Percentiles rank a stretch among this genome's conserved stretches.
Evolutionary conservation across 2,329 filamentous ascomycete genomes (phyloP).

Genomic region (Massarina eburnea): DNA sequence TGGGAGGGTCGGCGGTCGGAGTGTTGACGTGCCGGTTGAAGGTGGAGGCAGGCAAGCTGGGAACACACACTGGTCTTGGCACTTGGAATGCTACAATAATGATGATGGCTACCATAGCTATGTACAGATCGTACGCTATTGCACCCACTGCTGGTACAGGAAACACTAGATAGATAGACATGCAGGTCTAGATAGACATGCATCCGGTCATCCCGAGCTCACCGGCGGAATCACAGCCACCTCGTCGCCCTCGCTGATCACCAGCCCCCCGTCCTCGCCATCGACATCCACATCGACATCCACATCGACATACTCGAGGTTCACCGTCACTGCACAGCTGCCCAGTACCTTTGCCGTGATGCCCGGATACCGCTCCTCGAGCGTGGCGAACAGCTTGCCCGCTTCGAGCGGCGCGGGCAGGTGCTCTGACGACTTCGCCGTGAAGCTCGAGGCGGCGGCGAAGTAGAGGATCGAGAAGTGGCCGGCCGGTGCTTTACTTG

Average conservation of each 20-base stretch:
- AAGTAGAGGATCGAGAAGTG: slow-evolving; percentile 84
- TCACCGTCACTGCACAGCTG: slow-evolving; percentile 76
- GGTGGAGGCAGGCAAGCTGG: too few relatives aligned
- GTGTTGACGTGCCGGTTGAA: not conserved
- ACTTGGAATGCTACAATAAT: too few relatives aligned
- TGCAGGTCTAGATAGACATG: too few relatives aligned
- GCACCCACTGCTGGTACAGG: too few relatives aligned
- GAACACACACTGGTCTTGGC: too few relatives aligned
- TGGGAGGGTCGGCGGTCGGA: slow-evolving; percentile 1
- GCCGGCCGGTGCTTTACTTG: slow-evolving; percentile 56
- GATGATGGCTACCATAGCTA: too few relatives aligned
- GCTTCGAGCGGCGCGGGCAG: slow-evolving; percentile 68
- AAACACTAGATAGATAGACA: too few relatives aligned
- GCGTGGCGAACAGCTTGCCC: slow-evolving; percentile 62
- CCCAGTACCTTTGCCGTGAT: slow-evolving; percentile 69
- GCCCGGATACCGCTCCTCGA: slow-evolving; percentile 71
- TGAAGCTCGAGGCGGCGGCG: slow-evolving; percentile 71
- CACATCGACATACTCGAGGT: slow-evolving; percentile 78
- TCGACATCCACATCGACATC: slow-evolving; percentile 56
- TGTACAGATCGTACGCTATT: too few relatives aligned
- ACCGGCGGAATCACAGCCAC: slow-evolving; percentile 87
- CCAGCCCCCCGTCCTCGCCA: slow-evolving; percentile 43
- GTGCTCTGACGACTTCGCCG: slow-evolving; percentile 65
- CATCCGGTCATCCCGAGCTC: slow-evolving; percentile 75
- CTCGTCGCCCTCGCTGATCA: slow-evolving; percentile 75